Base-by-base conservation (phyloP, 2,329 filamentous ascomycete genomes). In the Clonostachys chloroleuca region DNA sequence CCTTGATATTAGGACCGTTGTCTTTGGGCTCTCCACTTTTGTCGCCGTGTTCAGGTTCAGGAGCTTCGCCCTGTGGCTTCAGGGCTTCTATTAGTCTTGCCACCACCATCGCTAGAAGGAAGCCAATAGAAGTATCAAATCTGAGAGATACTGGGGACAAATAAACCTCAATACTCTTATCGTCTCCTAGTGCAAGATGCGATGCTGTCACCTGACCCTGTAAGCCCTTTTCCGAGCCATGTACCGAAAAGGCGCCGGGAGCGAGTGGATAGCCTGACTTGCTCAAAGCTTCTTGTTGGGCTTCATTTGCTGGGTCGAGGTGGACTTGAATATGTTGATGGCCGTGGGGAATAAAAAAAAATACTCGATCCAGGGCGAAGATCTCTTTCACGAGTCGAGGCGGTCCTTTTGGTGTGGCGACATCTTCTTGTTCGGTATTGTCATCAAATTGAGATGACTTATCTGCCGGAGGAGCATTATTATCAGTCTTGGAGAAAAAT, bases 171-270 rank as follows among this genome's bases (percentile, higher is more conserved):
- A 82, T 52, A 14, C 49, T 49, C 44, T 57, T 46, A n/a, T 64
- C 60, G 2, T 44, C 36, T 3, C 40, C 34, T 36, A 18, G 12
- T 42, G 48, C 6, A 30, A 30, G 6, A 30, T 10, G 8, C 24
- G 24, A 30, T 30, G 24, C 24, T 30, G 9, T 30, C 9, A 10
- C 24, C 24, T 30, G 24, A 2, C 24, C 24, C 20, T 42, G 18
- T 57, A 46, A 16, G 10, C 18, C 17, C 24, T 39, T 39, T 39
- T 51, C 7, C 10, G 52, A 47, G 4, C 52, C 54, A 40, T 75
- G 63, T 3, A 79, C 64, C 0, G 81, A 86, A 58, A 86, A 86
- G 3, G 82, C 74, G 1, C 82, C 83, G 2, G 82, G 82, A 4
- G 84, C 59, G 55, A 82, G 71, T 0, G 74, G 72, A n/a, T 70